Evolutionary conservation across 306 rosid genomes (phyloP), one percentile per base, ranked within the genome.

Genomic region (Lupinus albus): DNA sequence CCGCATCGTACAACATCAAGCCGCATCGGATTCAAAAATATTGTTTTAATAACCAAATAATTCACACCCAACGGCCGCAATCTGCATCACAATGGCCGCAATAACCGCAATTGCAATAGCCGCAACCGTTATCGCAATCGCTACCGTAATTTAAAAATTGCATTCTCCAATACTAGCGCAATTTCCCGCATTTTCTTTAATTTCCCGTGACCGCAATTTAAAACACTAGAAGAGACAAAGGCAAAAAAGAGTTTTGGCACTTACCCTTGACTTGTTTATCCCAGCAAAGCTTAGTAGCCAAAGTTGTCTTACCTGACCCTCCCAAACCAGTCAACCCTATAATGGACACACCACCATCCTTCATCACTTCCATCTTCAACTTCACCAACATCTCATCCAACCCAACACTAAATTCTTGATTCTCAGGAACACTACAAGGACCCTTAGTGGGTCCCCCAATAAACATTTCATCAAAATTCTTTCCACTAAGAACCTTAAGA

Each of bases 271-370:
- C 61, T 15, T 87, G 45, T 4, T 64, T 13, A 59, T 84, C 84
- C 48, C 64, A 69, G 49, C 84, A 87, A 4, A 87, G 68, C 78
- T 53, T 59, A 1, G 20, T 54, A 5, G 81, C 92, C 58, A 87
- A 38, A 4, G 92, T 82, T 14, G 87, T 78, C 68, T 87, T 87
- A 25, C 89, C 89, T 0, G 67, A 75, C 32, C 92, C 92, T 0
- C 81, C 83, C 1, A 78, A 61, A 47, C 81, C 92, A 36, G 84
- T 87, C 61, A 87, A 36, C 28, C 66, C 57, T 0, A 78, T 4
- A 12, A 63, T 36, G 6, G 78, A 70, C 4, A 11, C 15, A 0
- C 63, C 15, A 0, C 63, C 83, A 0, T 68, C 70, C 41, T 25
- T 73, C n/a, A 82, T 74, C 25, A 82, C 53, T 56, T 70, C 69